Base-by-base conservation (phyloP, 768 basidiomycete species). In the Boletellus sp. region DNA sequence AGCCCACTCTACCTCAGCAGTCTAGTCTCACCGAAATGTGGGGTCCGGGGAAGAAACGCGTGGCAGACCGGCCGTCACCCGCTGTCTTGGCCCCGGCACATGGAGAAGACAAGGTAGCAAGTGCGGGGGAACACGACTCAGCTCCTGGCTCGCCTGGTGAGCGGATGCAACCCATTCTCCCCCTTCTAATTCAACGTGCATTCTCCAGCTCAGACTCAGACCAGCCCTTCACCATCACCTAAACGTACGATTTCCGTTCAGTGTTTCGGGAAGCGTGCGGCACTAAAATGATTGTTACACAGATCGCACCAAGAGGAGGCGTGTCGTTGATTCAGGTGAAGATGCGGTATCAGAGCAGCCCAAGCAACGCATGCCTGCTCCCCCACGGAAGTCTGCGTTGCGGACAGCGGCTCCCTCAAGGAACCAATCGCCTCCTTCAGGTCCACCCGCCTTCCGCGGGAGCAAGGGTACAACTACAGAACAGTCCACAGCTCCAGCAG, bases 11-110 rank as follows among this genome's bases (percentile, higher is more conserved):
- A 0, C 81, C 84, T 7, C 87, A 89, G 50, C 90, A 93, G 64
- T 74, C 88, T n/a, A 90, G 74, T 59, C 78, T 93, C 34, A 75
- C 79, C 49, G 86, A 90, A 47, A 75, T 89, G 72, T 92, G 87
- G 87, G 75, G 73, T 10, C 72, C 70, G 58, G 79, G 78, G 68
- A 76, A 68, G 56, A 62, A 66, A 52, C 60, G 53, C 15, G 60
- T 52, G 33, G 47, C 52, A 3, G 53, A 48, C 28, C 51, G 66
- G 56, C 58, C 63, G 36, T 59, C 46, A 24, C 36, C 60, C 24
- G 3, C 50, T 36, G 52, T 42, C 62, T 12, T 64, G 60, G 31
- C 39, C 61, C 13, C 68, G 55, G 42, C 53, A 46, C 43, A 65
- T 54, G 36, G 63, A 59, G 33, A 59, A 51, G 15, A 69, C 69